Base-by-base conservation (phyloP, 2,329 filamentous ascomycete species). In the Metarhizium anisopliae region DNA sequence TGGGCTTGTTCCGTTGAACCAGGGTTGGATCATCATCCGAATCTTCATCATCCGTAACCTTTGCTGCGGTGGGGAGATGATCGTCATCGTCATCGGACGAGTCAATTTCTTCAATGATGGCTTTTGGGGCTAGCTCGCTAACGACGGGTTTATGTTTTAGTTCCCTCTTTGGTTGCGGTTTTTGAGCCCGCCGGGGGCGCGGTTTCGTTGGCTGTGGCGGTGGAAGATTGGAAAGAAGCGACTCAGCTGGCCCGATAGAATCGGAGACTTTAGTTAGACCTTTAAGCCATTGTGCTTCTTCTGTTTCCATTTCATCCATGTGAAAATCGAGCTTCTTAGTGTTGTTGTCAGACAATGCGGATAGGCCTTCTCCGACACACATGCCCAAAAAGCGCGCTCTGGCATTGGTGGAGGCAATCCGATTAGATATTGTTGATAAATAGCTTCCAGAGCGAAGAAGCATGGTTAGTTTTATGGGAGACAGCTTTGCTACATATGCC, bases 21-120 rank as follows among this genome's bases (percentile, higher is more conserved):
- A 96, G 75, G 0, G 91, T 95, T 5, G 94, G 86, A 63, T 99
- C 95, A 42, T 96, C 92, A 56, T 96, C 91, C 0, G 90, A 93
- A 66, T 99, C 94, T 66, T 95, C 90, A 0, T 84, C 81, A 62
- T 99, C 94, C 2, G 89, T 91, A 64, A 90, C 89, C 68, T 96
- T 96, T 14, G 82, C 81, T 62, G 96, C 96, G 1, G 89, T 82
- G 2, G 83, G 75, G 1, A 97, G 74, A 13, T 43, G 36, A 47
- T 54, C 43, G 3, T 54, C 49, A 58, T 89, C 87, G 16, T 85
- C 83, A 8, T 82, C 79, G 2, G 80, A 79, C 10, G 80, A 79
- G 29, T 79, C 75, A 10, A 91, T 67, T 64, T 90, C 87, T 69
- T 91, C 80, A 16, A 87, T 83, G 18, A 86, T 75, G 20, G 83